Percentiles rank a stretch among this genome's conserved stretches.
Evolutionary conservation across 768 basidiomycete genomes (phyloP).

Genomic region (Rhizopogon vesiculosus): DNA sequence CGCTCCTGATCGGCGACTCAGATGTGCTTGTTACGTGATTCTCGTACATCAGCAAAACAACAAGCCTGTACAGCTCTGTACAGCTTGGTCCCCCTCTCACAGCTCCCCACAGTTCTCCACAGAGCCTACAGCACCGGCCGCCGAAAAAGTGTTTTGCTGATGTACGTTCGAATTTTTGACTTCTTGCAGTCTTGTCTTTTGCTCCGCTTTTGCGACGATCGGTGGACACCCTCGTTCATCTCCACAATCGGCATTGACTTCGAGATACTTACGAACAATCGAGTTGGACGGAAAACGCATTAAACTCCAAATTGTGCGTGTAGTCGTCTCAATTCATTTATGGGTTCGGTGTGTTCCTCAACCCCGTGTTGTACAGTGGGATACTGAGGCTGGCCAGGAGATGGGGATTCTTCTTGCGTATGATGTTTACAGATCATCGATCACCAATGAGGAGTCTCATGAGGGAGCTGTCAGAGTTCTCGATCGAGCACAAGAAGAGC

Average conservation of each 20-base stretch:
- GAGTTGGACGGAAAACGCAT: slow-evolving; percentile 97
- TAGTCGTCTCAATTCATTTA: no score
- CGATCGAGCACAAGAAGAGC: no score
- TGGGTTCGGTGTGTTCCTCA: slow-evolving; percentile 33
- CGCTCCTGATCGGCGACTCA: no score
- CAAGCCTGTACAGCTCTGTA: no score
- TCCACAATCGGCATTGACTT: slow-evolving; percentile 99
- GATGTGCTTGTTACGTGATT: slow-evolving; percentile 22
- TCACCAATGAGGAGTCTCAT: no score
- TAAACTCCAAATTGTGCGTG: slow-evolving; percentile 80
- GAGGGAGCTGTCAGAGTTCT: no score
- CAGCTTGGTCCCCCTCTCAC: no score
- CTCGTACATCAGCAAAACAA: no score
- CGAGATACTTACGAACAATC: slow-evolving; percentile 98
- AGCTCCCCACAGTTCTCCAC: no score
- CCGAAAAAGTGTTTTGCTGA: no score
- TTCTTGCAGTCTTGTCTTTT: slow-evolving; percentile 77
- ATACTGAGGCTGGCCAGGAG: slow-evolving; percentile 93
- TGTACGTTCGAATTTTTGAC: background rate
- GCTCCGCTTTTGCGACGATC: slow-evolving; percentile 96
- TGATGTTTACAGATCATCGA: slow-evolving; percentile 48
- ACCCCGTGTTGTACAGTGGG: slow-evolving; percentile 64
- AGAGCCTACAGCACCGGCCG: no score
- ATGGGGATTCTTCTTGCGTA: slow-evolving; percentile 99
- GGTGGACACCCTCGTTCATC: slow-evolving; percentile 99